Percentiles rank a stretch among this genome's conserved stretches.
phyloP scores from a whole-genome alignment of 179 eudicot species.

The Silene coronaria region DNA sequence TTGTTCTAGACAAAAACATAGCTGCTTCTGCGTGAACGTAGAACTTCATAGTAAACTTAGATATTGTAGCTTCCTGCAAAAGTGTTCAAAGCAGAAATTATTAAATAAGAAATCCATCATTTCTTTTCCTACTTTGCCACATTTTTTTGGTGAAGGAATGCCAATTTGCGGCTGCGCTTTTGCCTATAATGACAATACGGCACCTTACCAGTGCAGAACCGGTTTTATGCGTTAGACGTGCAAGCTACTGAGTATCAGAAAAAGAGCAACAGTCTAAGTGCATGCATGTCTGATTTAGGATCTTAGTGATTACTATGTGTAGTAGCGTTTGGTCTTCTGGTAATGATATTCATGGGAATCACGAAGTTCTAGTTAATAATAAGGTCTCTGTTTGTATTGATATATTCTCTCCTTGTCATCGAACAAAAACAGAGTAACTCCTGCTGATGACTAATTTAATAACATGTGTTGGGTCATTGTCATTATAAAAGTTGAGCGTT shows the following conservation, averaged over 20 bases:
- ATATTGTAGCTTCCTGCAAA: constrained; percentile 23
- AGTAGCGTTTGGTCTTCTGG: not conserved
- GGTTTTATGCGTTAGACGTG: not conserved
- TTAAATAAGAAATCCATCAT: constrained; percentile 2
- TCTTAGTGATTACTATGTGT: not conserved
- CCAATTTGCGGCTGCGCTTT: not conserved
- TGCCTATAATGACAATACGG: not conserved
- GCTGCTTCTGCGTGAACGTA: constrained; percentile 5
- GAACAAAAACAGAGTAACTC: constrained; percentile 5
- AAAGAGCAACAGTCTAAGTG: not conserved
- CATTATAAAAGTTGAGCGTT: not conserved
- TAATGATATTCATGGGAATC: not conserved
- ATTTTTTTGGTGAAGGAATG: not conserved
- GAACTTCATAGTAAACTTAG: constrained; percentile 20
- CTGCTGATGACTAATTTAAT: not conserved
- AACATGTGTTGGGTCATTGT: constrained; percentile 15
- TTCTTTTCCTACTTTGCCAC: not conserved
- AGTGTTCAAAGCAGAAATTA: constrained; percentile 8
- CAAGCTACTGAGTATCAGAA: not conserved
- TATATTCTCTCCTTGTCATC: not conserved
- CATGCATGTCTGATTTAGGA: constrained; percentile 10
- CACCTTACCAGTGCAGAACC: not conserved
- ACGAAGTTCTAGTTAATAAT: not conserved
- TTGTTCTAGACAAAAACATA: constrained; percentile 13
- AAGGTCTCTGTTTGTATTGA: not conserved